Conservation (phyloP, 257 asterid genomes). For the Prunella vulgaris region DNA sequence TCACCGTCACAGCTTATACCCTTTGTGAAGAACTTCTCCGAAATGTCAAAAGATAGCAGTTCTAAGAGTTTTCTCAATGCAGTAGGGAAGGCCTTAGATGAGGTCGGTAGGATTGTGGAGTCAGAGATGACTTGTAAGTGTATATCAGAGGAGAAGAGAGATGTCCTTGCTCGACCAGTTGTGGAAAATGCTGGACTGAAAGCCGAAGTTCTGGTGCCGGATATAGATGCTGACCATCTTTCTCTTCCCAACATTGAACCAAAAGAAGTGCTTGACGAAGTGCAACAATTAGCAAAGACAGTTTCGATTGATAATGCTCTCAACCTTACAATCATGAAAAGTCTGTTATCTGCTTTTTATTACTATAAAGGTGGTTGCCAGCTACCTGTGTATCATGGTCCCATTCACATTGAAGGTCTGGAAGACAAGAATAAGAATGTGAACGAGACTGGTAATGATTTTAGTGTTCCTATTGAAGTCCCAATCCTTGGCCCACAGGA, state of each 20-base stretch:
- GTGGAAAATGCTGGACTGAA: slow-evolving; percentile 46
- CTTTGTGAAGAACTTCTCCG: slow-evolving; percentile 35
- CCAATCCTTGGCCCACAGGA: slow-evolving; percentile 48
- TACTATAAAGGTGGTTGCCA: slow-evolving; percentile 37
- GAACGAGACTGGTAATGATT: slow-evolving; percentile 25
- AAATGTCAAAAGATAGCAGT: slow-evolving; percentile 37
- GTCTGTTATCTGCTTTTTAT: slow-evolving; percentile 56
- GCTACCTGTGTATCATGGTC: slow-evolving; percentile 36
- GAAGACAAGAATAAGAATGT: slow-evolving; percentile 41
- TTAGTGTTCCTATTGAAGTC: slow-evolving; percentile 41
- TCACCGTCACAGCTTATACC: slow-evolving; percentile 38
- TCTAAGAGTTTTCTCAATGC: slow-evolving; percentile 41
- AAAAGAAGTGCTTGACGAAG: slow-evolving; percentile 28
- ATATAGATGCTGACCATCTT: slow-evolving; percentile 32
- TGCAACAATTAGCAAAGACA: slow-evolving; percentile 27
- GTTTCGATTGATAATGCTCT: slow-evolving; percentile 31
- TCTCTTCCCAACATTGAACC: slow-evolving; percentile 34
- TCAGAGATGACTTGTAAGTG: slow-evolving; percentile 40
- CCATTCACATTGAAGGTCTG: slow-evolving; percentile 55
- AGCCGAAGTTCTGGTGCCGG: slow-evolving; percentile 35
- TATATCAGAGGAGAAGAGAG: slow-evolving; percentile 25
- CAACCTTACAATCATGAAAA: slow-evolving; percentile 40
- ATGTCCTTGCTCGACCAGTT: slow-evolving; percentile 27
- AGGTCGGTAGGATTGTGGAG: slow-evolving; percentile 34
- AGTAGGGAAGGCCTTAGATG: slow-evolving; percentile 37